Base-by-base conservation (phyloP, 768 basidiomycete species). In the Mycena pura region DNA sequence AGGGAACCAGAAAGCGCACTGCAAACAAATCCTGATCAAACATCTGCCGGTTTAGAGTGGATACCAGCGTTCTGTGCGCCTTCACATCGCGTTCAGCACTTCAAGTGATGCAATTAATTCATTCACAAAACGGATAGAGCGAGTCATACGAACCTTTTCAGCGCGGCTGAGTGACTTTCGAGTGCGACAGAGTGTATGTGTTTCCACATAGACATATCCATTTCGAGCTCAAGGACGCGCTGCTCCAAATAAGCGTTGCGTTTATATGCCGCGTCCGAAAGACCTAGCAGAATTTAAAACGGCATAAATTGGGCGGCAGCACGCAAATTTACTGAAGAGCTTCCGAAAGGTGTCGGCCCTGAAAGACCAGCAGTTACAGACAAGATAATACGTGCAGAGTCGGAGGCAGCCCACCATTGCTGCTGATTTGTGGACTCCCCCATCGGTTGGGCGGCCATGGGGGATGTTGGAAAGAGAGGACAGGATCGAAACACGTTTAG, bases 121-220 rank as follows among this genome's bases (percentile, higher is more conserved):
- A n/a, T n/a, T n/a, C n/a, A n/a, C n/a, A n/a, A n/a, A n/a, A n/a
- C n/a, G n/a, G n/a, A 19, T 40, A 8, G 38, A 28, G 25, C 22
- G n/a, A 11, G 21, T 13, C 6, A 15, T 2, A 40, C 48, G n/a
- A 47, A 46, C 22, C 10, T 15, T 5, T 15, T 24, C 15, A 38
- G 5, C 11, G 38, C n/a, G 21, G 38, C 17, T 7, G 25, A 27
- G 13, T 45, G 28, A 10, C 17, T 11, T 62, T 90, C 88, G 49
- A 88, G 75, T 25, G 83, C 83, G 43, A 80, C 80, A 15, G 87
- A 76, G 70, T 90, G 88, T 22, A 89, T 89, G 68, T 85, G 84
- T 73, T 89, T 90, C 87, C 88, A 89, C 24, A 88, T 83, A 19
- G 79, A 76, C 25, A 91, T 76, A 73, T 92, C 90, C 39, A 85